Evolutionary conservation across 352 stramenopile species (phyloP).

Genomic region (Vaucheria bursata): DNA sequence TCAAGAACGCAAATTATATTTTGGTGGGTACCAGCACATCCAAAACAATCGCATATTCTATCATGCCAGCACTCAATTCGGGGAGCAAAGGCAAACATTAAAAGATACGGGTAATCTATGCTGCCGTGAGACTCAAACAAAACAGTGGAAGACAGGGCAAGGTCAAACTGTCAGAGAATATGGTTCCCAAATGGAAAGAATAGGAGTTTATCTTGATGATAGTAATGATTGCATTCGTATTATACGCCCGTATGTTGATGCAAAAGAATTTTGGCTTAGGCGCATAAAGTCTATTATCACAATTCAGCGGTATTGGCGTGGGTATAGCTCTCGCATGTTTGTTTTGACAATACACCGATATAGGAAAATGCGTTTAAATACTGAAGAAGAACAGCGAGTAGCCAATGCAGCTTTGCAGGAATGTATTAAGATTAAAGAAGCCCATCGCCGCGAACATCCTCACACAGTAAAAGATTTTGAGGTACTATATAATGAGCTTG

Average conservation of each 20-base stretch:
- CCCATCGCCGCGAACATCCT: slow-evolving; percentile 75
- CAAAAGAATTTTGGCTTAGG: slow-evolving; percentile 68
- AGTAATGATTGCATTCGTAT: slow-evolving; percentile 58
- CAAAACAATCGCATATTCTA: slow-evolving; percentile 74
- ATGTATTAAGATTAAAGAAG: slow-evolving; percentile 52
- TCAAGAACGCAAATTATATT: slow-evolving; percentile 61
- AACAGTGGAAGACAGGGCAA: slow-evolving; percentile 61
- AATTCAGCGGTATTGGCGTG: slow-evolving; percentile 75
- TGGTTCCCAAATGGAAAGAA: slow-evolving; percentile 61
- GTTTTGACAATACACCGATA: slow-evolving; percentile 39
- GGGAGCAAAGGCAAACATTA: slow-evolving; percentile 18
- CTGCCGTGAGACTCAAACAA: slow-evolving; percentile 76
- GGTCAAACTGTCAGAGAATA: slow-evolving; percentile 73
- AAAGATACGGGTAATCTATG: slow-evolving; percentile 41
- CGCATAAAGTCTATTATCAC: slow-evolving; percentile 63
- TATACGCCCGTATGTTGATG: slow-evolving; percentile 73
- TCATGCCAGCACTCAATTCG: slow-evolving; percentile 69
- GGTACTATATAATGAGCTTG: slow-evolving; percentile 81
- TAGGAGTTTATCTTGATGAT: slow-evolving; percentile 58
- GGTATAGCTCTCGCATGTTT: slow-evolving; percentile 56
- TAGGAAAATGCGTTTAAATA: slow-evolving; percentile 47
- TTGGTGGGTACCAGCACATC: slow-evolving; percentile 74
- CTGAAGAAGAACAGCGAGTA: slow-evolving; percentile 55
- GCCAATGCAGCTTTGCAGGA: slow-evolving; percentile 50
- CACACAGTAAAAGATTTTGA: slow-evolving; percentile 52